These are phyloP conservation scores for Phyllosticta paracitricarpa DNA, from an alignment of 2,329 filamentous ascomycete genomes.

Conservation along the genomic window DNA sequence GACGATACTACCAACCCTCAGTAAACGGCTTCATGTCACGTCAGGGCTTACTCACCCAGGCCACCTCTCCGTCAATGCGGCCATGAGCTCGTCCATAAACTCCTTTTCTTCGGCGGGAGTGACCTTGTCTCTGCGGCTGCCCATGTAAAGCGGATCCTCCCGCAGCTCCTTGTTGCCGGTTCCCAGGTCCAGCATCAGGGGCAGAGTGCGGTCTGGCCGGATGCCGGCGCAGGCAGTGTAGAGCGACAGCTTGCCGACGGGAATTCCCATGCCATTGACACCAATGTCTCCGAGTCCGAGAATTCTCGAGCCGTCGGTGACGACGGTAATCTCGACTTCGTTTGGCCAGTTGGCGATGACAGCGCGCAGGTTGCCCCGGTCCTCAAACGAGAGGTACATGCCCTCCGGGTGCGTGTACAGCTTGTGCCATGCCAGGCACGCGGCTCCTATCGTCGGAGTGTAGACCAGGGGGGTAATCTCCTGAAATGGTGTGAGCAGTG, in stretches of 20 bases:
- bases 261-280: conserved; percentile 95
- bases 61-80: conserved; percentile 69
- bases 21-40: conserved; percentile 13
- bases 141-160: conserved; percentile 85
- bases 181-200: conserved; percentile 53
- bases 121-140: conserved; percentile 74
- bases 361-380: conserved; percentile 78
- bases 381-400: conserved; percentile 91
- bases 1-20: conserved; percentile 45
- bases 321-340: conserved; percentile 88
- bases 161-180: conserved; percentile 53
- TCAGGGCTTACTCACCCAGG: conserved; percentile 42
- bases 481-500: conserved; percentile 33
- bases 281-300: conserved; percentile 90
- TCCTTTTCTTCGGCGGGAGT: conserved; percentile 69
- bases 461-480: conserved; percentile 79
- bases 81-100: conserved; percentile 97
- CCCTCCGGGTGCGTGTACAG: conserved; percentile 91
- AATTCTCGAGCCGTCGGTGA: conserved; percentile 91
- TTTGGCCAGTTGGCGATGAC: conserved; percentile 93
- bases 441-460: conserved; percentile 87
- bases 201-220: conserved; percentile 60
- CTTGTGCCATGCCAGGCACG: conserved; percentile 91
- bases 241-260: conserved; percentile 88
- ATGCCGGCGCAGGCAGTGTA: conserved; percentile 96